Conservation (phyloP, 1,284 basidiomycete genomes). For the Binderoboletus segoi region DNA sequence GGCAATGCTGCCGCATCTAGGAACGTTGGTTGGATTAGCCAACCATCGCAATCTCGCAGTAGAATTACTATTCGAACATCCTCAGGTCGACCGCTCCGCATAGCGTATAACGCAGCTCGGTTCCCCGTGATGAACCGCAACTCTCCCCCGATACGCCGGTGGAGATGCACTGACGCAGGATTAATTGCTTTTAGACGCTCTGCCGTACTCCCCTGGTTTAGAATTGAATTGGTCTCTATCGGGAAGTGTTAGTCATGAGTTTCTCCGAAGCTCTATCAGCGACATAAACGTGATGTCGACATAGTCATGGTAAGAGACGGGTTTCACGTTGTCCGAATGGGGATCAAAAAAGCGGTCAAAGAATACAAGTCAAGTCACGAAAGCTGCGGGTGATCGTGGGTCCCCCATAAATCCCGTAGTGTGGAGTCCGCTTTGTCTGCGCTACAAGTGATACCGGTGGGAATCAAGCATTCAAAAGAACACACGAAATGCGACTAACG, state of each 20-base stretch:
- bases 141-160: neutral
- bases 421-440: neutral
- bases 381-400: conserved; percentile 1
- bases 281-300: conserved; percentile 4
- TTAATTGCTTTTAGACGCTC: neutral
- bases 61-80: neutral
- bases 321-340: conserved; percentile 5
- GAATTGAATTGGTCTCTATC: conserved; percentile 4
- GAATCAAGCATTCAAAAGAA: conserved; percentile 5
- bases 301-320: neutral
- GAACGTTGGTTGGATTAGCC: too few species aligned
- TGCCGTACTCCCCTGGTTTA: neutral
- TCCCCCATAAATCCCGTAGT: neutral
- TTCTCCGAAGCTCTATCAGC: neutral
- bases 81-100: neutral
- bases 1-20: neutral
- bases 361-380: neutral
- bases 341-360: neutral
- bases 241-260: conserved; percentile 4
- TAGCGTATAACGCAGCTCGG: neutral
- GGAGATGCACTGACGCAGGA: neutral
- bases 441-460: conserved; percentile 2
- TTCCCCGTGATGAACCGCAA: neutral
- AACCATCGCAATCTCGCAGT: neutral
- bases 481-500: conserved; percentile 1